A percentile compares a stretch with the other conserved stretches of the same genome.
These are phyloP conservation scores for Eragrostis nindensis DNA, from an alignment of 176 grass and related monocot genomes.

Conservation along the genomic window DNA sequence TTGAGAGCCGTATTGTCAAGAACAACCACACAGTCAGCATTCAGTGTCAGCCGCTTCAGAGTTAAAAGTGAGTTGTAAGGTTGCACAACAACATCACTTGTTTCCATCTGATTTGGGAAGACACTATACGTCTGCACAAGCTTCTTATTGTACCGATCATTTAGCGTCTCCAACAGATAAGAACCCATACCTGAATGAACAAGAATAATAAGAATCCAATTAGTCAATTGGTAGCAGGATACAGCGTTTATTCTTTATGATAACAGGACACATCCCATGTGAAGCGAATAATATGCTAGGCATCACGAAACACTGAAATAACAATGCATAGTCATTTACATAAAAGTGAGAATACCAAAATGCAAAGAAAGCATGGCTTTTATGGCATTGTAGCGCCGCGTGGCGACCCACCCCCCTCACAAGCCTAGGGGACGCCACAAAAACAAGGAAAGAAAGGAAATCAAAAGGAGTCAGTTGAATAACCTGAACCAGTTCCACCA, in stretches of 20 bases:
- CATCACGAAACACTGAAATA: constrained; percentile 1
- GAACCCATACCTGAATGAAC: constrained; percentile 91
- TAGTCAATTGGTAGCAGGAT: background rate
- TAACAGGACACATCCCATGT: background rate
- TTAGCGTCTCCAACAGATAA: constrained; percentile 94
- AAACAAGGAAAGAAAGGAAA: constrained; percentile 24
- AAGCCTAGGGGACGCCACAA: too few relatives aligned
- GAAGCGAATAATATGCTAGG: background rate
- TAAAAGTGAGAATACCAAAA: constrained; percentile 9
- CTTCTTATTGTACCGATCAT: constrained; percentile 98
- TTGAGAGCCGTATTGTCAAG: constrained; percentile 98
- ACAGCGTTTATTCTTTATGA: background rate
- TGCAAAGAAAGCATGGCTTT: constrained; percentile 8
- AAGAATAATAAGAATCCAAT: constrained; percentile 17
- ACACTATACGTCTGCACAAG: constrained; percentile 99
- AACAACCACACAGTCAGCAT: constrained; percentile 98
- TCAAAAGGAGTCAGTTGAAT: background rate
- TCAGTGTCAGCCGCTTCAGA: constrained; percentile 85
- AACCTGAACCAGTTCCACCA: constrained; percentile 99
- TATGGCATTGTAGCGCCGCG: too few relatives aligned
- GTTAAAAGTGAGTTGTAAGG: constrained; percentile 97
- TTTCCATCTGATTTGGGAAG: constrained; percentile 99
- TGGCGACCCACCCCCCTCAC: too few relatives aligned
- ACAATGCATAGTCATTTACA: constrained; percentile 8
- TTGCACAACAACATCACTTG: constrained; percentile 98